Evolutionary conservation across 2,329 filamentous ascomycete species (phyloP), one percentile per base, ranked within the genome.

Genomic region (Cadophora gregata): DNA sequence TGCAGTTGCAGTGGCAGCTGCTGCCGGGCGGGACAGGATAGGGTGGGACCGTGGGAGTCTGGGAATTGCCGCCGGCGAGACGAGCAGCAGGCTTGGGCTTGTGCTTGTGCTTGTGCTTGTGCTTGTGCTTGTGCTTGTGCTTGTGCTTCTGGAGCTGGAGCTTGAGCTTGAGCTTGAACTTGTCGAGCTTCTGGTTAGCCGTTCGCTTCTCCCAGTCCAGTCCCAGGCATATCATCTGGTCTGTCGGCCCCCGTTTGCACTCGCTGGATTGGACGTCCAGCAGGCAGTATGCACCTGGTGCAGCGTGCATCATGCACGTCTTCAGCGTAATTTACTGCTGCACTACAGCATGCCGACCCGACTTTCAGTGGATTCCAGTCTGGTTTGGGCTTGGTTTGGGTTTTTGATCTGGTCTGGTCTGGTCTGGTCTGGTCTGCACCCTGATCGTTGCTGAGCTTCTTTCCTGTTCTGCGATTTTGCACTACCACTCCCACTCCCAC

Each of bases 271-370:
- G 53, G 53, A 38, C 14, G 12, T n/a, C 12, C 21, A 48, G 38
- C 21, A 48, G 58, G 58, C 58, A 31, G 36, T 21, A 25, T 47
- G 36, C 58, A 31, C 8, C n/a, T 24, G 33, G 25, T 56, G 51
- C 51, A 38, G 53, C 53, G 8, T 67, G 62, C 66, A 65, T 62
- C 21, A 63, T 67, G 60, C 65, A 67, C 65, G 60, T 59, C 65
- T 67, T 67, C 59, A 63, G 25, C 29, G 61, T 53, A 65, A 55
- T 33, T 65, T 51, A 53, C 25, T 51, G n/a, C 27, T 51, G 50
- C 50, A 53, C 19, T 47, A 47, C 19, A 21, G 42, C 8, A 47
- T 47, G 48, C 10, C 29, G 50, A 25, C 21, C 10, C 29, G 50
- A 25, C 21, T 19, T 53, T 27, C 38, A 42, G 38, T 42, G 38